phyloP scores from a whole-genome alignment of 108 stramenopile species.

The Fistulifera pelliculosa region DNA sequence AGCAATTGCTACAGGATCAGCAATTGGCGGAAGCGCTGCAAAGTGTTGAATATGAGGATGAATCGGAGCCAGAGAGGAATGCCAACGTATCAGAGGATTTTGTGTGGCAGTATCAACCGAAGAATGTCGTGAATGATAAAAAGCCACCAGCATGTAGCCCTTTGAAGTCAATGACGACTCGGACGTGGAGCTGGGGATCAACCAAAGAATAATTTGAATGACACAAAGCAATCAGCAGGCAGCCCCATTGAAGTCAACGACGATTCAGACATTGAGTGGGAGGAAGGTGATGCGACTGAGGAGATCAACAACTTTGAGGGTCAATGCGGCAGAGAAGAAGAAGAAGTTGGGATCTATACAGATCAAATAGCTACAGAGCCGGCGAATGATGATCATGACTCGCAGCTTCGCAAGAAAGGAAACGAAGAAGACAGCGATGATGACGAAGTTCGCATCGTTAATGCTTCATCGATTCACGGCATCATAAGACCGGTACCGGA shows the following conservation, averaged over 20 bases:
- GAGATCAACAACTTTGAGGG: not conserved
- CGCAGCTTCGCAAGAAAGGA: constrained; percentile 18
- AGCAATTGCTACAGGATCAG: constrained; percentile 28
- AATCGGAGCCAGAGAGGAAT: not conserved
- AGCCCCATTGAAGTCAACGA: not conserved
- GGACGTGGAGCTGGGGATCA: constrained; percentile 42
- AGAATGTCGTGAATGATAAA: not conserved
- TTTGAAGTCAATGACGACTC: constrained; percentile 21
- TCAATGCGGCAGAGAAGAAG: not conserved
- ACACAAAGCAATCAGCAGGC: no score
- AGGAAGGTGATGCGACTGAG: constrained; percentile 17
- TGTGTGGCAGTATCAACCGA: not conserved
- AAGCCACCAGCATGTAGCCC: no score
- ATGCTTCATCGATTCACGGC: not conserved
- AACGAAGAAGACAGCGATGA: constrained; percentile 28
- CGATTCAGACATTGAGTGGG: constrained; percentile 15
- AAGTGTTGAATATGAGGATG: constrained; percentile 21
- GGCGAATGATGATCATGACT: constrained; percentile 14
- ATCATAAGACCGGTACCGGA: no score
- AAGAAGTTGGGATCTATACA: not conserved
- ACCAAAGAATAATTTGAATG: constrained; percentile 4
- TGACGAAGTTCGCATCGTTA: constrained; percentile 10
- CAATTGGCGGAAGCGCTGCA: constrained; percentile 22
- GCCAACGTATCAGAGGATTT: not conserved
- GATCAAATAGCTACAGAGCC: not conserved